Evolutionary conservation across 2,329 filamentous ascomycete species (phyloP), one percentile per base, ranked within the genome.

Genomic region (Metarhizium humberi): DNA sequence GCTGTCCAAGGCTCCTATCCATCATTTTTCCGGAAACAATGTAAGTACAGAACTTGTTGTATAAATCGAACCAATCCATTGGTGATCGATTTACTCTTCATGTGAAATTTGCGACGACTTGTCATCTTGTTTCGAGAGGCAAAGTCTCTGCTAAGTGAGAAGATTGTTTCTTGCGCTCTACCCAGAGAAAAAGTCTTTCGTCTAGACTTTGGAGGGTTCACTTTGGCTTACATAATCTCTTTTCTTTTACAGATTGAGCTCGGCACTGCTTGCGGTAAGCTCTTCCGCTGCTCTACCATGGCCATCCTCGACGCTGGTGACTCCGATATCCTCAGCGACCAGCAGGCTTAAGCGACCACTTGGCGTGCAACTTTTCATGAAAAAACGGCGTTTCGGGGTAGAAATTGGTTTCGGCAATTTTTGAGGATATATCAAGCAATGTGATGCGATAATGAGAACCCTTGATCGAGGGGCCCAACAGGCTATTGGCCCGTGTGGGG

Each of bases 21-120:
- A 97, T 84, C 94, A 99, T 84, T 97, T 96, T 81, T 83, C 83
- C 67, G 94, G 94, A 71, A 96, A 95, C 87, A 97, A 97, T 85
- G 92, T 97, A 87, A 87, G 92, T 90, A 48, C 29, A 14, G 6
- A 46, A 18, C 36, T 52, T 25, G 29, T 7, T 20, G 20, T 47
- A 13, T 18, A 18, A 25, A 18, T 18, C 6, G 29, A 49, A 14
- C 46, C 25, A 6, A 29, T 40, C 25, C 8, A 29, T 16, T 43
- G 7, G n/a, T 29, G n/a, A 18, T 29, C 20, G n/a, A 8, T 4
- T 47, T 52, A 18, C 7, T 30, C 5, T 51, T 8, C 36, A 47
- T 16, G 20, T 54, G 42, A 10, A 45, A 3, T 34, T 20, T 10
- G 51, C 10, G 25, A 48, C 45, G 13, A 29, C 14, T 30, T 13